Percentiles rank a stretch among this genome's conserved stretches.
Evolutionary conservation across 164 flowering plant species (phyloP).

Genomic region (Chloranthus sessilifolius): DNA sequence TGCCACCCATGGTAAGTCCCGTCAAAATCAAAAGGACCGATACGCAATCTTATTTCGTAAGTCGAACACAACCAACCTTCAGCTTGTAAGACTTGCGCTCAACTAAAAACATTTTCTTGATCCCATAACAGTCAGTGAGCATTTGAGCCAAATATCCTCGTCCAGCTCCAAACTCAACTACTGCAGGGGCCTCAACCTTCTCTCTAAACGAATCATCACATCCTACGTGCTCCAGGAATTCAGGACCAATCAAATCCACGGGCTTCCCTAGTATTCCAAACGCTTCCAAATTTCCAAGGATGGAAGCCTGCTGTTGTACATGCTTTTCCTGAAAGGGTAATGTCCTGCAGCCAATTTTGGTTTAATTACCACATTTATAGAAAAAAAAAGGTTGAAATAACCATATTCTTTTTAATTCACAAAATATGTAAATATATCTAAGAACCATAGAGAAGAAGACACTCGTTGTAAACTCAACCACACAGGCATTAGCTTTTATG

Average conservation of each 20-base stretch:
- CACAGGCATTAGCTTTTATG: too few relatives aligned
- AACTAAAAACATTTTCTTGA: conserved; percentile 61
- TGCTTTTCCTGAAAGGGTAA: conserved; percentile 94
- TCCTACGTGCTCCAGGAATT: conserved; percentile 5
- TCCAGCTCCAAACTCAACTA: conserved; percentile 97
- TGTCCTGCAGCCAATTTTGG: conserved; percentile 65
- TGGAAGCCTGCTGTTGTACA: conserved; percentile 84
- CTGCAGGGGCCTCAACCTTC: conserved; percentile 36
- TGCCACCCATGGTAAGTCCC: too few relatives aligned
- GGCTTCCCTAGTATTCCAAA: conserved; percentile 49
- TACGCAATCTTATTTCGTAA: too few relatives aligned
- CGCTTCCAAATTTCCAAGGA: conserved; percentile 85
- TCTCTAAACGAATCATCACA: conserved; percentile 11
- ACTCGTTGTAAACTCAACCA: too few relatives aligned
- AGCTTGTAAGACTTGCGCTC: conserved; percentile 91
- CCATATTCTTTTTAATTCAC: conserved; percentile 7
- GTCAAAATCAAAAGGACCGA: too few relatives aligned
- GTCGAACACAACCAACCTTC: conserved; percentile 72
- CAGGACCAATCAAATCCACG: neutral
- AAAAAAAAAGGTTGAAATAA: too few relatives aligned
- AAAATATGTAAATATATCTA: too few relatives aligned
- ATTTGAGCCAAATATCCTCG: conserved; percentile 94
- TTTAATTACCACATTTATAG: too few relatives aligned
- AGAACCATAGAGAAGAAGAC: too few relatives aligned
- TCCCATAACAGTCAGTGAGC: conserved; percentile 86